phyloP scores from a whole-genome alignment of 2,329 filamentous ascomycete genomes.

The Cytospora schulzeri region DNA sequence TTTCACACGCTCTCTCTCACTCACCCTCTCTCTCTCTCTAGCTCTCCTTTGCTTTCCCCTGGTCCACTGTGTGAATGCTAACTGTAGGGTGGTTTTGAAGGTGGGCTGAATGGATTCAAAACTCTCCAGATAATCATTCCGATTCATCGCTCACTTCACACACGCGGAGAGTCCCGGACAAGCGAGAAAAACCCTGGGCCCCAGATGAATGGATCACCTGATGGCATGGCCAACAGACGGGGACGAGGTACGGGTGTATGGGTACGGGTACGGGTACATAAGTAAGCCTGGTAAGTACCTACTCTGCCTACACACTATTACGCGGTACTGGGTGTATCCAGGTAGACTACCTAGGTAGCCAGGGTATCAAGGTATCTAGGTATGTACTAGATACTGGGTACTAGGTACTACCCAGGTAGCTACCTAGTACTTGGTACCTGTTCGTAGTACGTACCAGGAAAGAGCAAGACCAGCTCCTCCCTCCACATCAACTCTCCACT shows the following conservation, averaged over 20 bases:
- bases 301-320: neutral
- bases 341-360: too few relatives aligned
- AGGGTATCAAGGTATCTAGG: neutral
- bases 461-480: slow-evolving; percentile 16
- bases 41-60: slow-evolving; percentile 8
- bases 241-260: neutral
- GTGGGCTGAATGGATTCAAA: slow-evolving; percentile 20
- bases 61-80: slow-evolving; percentile 23
- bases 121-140: slow-evolving; percentile 29
- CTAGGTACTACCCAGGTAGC: neutral
- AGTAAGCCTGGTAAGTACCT: neutral
- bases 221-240: slow-evolving; percentile 12
- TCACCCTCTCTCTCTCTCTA: too few relatives aligned
- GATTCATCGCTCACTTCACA: slow-evolving; percentile 25
- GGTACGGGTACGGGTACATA: too few relatives aligned
- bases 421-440: slow-evolving; percentile 8
- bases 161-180: slow-evolving; percentile 29
- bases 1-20: too few relatives aligned
- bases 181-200: slow-evolving; percentile 23
- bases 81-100: slow-evolving; percentile 17
- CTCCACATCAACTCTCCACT: slow-evolving; percentile 25
- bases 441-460: slow-evolving; percentile 16
- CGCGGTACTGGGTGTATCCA: neutral
- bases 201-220: slow-evolving; percentile 24
- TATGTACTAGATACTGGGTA: neutral